Evolutionary conservation across 2,329 filamentous ascomycete genomes (phyloP).

Genomic region (Magnaporthiopsis poae): DNA sequence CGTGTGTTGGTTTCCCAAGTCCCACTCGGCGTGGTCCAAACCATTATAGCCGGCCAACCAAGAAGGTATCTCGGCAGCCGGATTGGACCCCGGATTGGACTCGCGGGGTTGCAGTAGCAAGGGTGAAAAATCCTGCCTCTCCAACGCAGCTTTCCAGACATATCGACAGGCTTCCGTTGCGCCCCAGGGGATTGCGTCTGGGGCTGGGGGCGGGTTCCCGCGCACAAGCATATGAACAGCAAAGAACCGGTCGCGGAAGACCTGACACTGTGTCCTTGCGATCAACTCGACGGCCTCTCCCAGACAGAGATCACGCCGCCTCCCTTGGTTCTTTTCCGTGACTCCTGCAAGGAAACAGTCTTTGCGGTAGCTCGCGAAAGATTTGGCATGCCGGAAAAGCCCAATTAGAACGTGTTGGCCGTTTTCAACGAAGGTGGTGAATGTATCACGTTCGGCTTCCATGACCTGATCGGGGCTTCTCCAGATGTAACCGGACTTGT

Average conservation of each 20-base stretch:
- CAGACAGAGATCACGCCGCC: background rate
- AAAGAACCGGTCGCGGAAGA: background rate
- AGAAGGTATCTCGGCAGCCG: background rate
- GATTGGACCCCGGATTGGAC: background rate
- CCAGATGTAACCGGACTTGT: background rate
- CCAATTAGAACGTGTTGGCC: background rate
- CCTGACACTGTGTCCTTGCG: background rate
- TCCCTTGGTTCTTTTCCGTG: background rate
- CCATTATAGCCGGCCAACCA: background rate
- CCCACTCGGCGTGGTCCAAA: background rate
- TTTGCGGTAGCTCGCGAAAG: background rate
- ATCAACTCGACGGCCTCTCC: background rate
- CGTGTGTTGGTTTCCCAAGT: background rate
- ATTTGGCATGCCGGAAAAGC: background rate
- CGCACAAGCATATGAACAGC: background rate
- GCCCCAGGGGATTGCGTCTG: background rate
- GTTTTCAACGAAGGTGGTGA: background rate
- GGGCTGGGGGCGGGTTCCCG: background rate
- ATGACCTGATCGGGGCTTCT: background rate
- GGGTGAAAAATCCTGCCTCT: background rate
- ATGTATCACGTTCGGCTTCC: background rate
- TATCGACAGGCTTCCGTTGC: background rate
- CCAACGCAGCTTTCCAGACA: background rate
- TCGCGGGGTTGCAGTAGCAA: background rate
- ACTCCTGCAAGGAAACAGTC: background rate